Evolutionary conservation across 257 asterid species (phyloP).

Genomic region (Scutellaria baicalensis): DNA sequence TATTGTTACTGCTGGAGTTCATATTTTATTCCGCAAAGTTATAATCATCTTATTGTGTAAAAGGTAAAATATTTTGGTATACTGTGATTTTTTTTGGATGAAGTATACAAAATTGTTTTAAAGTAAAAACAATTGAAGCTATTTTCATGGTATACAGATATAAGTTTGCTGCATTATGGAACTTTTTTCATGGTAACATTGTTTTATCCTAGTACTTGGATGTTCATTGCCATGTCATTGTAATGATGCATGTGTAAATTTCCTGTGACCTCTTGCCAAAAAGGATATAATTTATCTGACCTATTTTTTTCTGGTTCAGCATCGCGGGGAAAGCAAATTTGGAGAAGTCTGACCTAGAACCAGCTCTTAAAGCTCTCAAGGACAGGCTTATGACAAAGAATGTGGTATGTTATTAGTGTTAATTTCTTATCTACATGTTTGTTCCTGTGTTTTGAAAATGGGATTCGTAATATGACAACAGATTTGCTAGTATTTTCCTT

Average conservation of each 20-base stretch:
- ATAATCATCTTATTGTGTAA: neutral
- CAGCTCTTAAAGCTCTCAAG: slow-evolving; percentile 92
- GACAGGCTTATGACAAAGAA: slow-evolving; percentile 98
- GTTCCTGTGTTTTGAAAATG: neutral
- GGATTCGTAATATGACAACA: neutral
- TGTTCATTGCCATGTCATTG: neutral
- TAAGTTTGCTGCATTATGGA: neutral
- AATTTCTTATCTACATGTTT: neutral
- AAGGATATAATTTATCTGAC: too few species aligned
- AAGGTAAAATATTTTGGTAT: neutral
- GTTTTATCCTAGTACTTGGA: neutral
- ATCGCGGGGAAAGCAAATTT: slow-evolving; percentile 88
- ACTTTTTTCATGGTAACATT: neutral
- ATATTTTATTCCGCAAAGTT: neutral
- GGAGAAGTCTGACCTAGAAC: slow-evolving; percentile 84
- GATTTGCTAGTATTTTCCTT: neutral
- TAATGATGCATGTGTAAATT: neutral
- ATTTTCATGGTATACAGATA: too few species aligned
- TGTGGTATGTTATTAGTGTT: slow-evolving; percentile 59
- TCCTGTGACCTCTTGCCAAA: neutral
- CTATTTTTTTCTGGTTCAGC: slow-evolving; percentile 29
- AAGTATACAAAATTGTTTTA: neutral
- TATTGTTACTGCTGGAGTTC: neutral
- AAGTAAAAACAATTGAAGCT: neutral
- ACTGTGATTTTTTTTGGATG: too few species aligned